phyloP scores from a whole-genome alignment of 371 early-diverging fungal species.

The Lichtheimia ornata region DNA sequence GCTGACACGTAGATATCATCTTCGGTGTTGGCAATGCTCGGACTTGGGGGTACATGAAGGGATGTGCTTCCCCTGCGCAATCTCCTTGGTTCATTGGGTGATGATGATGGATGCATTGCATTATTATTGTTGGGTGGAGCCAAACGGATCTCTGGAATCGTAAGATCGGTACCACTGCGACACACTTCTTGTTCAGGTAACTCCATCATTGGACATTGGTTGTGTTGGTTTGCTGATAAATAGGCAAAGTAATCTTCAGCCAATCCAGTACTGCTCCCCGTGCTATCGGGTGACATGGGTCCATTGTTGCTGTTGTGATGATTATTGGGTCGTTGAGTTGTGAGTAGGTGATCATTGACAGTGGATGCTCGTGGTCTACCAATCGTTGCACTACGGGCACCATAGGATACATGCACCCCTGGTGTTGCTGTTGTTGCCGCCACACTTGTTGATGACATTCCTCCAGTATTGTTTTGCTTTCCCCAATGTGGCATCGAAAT shows the following conservation, averaged over 20 bases:
- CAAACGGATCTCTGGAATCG: slow-evolving; percentile 42
- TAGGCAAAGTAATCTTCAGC: slow-evolving; percentile 47
- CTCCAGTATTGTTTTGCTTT: slow-evolving; percentile 3
- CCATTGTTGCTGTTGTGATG: too few species aligned
- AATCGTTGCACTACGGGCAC: neutral
- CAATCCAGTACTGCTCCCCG: slow-evolving; percentile 20
- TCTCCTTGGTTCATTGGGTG: neutral
- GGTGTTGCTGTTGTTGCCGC: slow-evolving; percentile 5
- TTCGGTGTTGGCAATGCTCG: slow-evolving; percentile 26
- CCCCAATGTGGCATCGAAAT: slow-evolving; percentile 38
- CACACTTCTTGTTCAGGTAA: neutral
- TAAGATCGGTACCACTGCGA: slow-evolving; percentile 9
- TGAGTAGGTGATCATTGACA: slow-evolving; percentile 26
- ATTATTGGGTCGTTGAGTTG: neutral
- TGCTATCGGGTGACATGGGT: slow-evolving; percentile 23
- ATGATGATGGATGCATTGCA: neutral
- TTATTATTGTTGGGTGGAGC: slow-evolving; percentile 28
- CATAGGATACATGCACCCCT: neutral
- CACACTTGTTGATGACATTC: too few species aligned
- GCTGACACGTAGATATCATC: slow-evolving; percentile 31
- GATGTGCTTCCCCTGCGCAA: slow-evolving; percentile 6
- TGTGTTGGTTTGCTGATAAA: slow-evolving; percentile 28
- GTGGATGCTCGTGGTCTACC: slow-evolving; percentile 36
- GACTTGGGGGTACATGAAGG: slow-evolving; percentile 16
- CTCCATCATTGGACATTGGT: slow-evolving; percentile 8